A percentile compares a stretch with the other conserved stretches of the same genome.
Evolutionary conservation across 495 filamentous ascomycete species (phyloP).

Genomic region (Aspergillus baeticus): DNA sequence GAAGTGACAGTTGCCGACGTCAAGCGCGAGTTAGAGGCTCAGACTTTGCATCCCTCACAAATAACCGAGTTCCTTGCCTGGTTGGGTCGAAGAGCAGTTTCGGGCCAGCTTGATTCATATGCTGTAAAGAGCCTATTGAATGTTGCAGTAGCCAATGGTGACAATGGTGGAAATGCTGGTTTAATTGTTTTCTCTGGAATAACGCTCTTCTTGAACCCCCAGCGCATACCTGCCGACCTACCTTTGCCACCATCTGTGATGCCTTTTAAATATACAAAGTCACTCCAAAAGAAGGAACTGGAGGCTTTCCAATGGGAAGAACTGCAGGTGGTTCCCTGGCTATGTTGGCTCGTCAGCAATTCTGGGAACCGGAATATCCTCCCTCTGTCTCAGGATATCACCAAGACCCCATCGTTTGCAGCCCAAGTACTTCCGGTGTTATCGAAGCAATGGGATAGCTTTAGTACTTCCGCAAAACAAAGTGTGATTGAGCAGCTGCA

Average conservation of each 20-base stretch:
- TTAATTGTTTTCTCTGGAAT: conserved; percentile 77
- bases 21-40: conserved; percentile 70
- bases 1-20: conserved; percentile 87
- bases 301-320: conserved; percentile 81
- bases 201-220: conserved; percentile 67
- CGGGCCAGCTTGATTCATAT: conserved; percentile 63
- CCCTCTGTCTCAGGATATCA: conserved; percentile 58
- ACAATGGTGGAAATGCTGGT: conserved; percentile 57
- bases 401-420: conserved; percentile 71
- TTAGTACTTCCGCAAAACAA: conserved; percentile 63
- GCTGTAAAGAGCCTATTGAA: conserved; percentile 67
- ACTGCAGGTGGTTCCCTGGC: conserved; percentile 78
- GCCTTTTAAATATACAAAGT: conserved; percentile 74
- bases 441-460: conserved; percentile 82
- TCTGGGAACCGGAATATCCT: conserved; percentile 46
- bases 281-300: conserved; percentile 58
- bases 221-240: conserved; percentile 74
- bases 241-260: conserved; percentile 81
- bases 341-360: conserved; percentile 71
- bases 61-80: conserved; percentile 80
- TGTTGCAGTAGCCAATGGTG: conserved; percentile 76
- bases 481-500: conserved; percentile 61
- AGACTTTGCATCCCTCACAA: conserved; percentile 72
- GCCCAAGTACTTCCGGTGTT: conserved; percentile 72
- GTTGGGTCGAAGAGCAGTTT: conserved; percentile 64